These are phyloP conservation scores for Metrosideros polymorpha DNA, from an alignment of 441 rosid genomes.

Conservation along the genomic window DNA sequence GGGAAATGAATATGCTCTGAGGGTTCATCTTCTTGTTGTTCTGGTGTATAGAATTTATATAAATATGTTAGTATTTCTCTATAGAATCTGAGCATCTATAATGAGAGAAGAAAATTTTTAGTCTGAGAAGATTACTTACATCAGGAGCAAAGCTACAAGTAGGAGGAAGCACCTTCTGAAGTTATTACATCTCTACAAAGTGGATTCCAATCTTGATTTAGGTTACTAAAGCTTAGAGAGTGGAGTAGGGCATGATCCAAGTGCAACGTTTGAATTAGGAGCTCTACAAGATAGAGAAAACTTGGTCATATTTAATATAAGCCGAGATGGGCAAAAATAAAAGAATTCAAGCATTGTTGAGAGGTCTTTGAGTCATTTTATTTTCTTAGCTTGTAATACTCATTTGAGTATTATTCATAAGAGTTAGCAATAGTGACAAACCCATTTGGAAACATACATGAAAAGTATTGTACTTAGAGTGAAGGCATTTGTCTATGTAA, in stretches of 20 bases:
- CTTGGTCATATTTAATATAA: background rate
- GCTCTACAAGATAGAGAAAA: background rate
- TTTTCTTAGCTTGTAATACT: background rate
- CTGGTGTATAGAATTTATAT: background rate
- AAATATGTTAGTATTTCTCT: background rate
- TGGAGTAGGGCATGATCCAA: background rate
- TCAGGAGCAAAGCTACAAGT: too few species aligned
- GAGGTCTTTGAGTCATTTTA: background rate
- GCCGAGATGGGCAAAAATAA: background rate
- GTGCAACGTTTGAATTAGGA: background rate
- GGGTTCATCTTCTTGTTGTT: background rate
- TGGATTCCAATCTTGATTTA: too few species aligned
- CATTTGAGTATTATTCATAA: background rate
- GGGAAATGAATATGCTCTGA: background rate
- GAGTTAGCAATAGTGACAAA: background rate
- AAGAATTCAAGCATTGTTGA: background rate
- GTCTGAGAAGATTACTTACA: too few species aligned
- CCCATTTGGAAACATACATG: background rate
- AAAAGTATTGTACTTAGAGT: background rate
- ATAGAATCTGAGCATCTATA: background rate
- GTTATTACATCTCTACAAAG: too few species aligned
- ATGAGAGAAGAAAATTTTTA: background rate
- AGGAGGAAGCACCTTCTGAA: too few species aligned
- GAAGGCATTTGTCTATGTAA: background rate
- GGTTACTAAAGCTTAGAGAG: background rate